These are phyloP conservation scores for Penicillium riverlandense DNA, from an alignment of 495 filamentous ascomycete genomes.

Conservation along the genomic window DNA sequence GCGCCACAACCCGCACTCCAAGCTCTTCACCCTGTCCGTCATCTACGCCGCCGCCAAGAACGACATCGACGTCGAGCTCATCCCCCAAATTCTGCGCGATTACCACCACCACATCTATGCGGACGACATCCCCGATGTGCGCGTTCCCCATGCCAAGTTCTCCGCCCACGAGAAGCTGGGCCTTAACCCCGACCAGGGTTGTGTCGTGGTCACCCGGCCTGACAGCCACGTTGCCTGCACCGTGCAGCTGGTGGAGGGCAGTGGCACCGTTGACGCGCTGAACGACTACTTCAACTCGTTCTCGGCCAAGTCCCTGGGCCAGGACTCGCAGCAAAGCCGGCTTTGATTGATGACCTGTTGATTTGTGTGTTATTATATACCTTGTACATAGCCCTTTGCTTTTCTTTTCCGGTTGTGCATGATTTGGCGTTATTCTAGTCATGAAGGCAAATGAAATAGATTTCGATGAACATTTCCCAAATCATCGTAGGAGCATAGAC, in stretches of 20 bases:
- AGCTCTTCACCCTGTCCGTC: slow-evolving; percentile 70
- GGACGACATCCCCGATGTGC: slow-evolving; percentile 71
- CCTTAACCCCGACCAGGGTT: slow-evolving; percentile 62
- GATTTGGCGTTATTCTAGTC: background rate
- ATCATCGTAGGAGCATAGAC: too few relatives aligned
- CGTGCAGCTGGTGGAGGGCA: slow-evolving; percentile 63
- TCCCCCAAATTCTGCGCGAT: slow-evolving; percentile 60
- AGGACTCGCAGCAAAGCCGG: slow-evolving; percentile 32
- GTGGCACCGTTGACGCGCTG: slow-evolving; percentile 71
- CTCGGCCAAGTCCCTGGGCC: slow-evolving; percentile 34
- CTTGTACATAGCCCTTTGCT: slow-evolving; percentile 12
- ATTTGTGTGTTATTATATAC: slow-evolving; percentile 5
- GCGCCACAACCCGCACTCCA: slow-evolving; percentile 72
- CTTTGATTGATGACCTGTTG: slow-evolving; percentile 15
- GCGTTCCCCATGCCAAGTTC: slow-evolving; percentile 59
- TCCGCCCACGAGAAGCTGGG: slow-evolving; percentile 86
- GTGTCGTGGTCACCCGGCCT: slow-evolving; percentile 73
- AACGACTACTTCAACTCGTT: slow-evolving; percentile 77
- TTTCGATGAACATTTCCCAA: too few relatives aligned
- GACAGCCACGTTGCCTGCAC: slow-evolving; percentile 82
- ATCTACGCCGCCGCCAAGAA: slow-evolving; percentile 60
- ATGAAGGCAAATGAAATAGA: too few relatives aligned
- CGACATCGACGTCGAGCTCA: slow-evolving; percentile 54
- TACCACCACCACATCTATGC: slow-evolving; percentile 83
- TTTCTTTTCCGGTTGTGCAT: slow-evolving; percentile 24